Evolutionary conservation across 2,329 filamentous ascomycete genomes (phyloP), one percentile per base, ranked within the genome.

Genomic region (Plenodomus tracheiphilus): DNA sequence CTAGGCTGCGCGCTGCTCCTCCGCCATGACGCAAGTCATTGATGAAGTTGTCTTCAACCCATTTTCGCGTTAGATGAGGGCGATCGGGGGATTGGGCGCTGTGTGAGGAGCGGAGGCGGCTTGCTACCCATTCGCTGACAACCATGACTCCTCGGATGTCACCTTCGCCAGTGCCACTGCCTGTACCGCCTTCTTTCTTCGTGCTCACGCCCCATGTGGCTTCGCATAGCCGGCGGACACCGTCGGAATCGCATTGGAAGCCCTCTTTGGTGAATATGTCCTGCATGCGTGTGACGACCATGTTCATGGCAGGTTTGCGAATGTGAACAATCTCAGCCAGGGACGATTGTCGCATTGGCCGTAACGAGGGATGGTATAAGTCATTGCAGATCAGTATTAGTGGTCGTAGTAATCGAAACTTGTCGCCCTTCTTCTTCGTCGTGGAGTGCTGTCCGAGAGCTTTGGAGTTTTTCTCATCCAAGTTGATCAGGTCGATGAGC

Each of bases 351-450:
- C 94, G 85, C 7, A 99, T 78, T 0, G 90, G 91, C 21, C 91
- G 84, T 35, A 99, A 80, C 17, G 92, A 89, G 3, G 93, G 86
- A 60, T 96, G 91, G 66, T 99, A 99, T 1, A 97, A 85, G 70
- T 99, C 95, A 64, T 99, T 99, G 77, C 94, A 99, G 61, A 99
- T 94, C 40, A 99, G 79, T 42, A 99, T 91, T 22, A 99, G 78
- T 0, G 94, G 94, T 39, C 94, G 82, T 74, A 96, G 83, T 53
- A 97, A 81, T 36, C 88, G 84, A 68, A 99, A 99, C 49, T 86
- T 87, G 64, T 97, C 93, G 0, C 86, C 87, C 68, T 91, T 93
- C 71, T 83, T 90, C 72, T 85, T 89, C 58, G 51, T 79, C 1
- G 61, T 46, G 73, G 36, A 61, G 51, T 75, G 70, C 10, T 69